Evolutionary conservation across 75 land plant genomes (phyloP).

Genomic region (Pseudotsuga menziesii): DNA sequence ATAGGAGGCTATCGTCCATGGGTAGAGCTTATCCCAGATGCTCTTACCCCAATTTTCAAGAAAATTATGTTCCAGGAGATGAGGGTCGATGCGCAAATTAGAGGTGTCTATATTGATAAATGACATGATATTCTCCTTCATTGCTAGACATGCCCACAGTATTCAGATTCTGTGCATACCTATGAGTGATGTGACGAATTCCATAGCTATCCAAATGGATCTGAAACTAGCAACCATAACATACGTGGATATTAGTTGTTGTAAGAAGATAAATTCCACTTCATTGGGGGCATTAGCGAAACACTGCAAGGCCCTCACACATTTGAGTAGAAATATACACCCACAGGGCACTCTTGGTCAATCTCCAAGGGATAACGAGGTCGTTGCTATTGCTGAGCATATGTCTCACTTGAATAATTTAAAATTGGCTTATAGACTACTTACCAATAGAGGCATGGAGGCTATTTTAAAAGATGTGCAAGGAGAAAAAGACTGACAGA

Average conservation of each 20-base stretch:
- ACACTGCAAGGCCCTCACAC: slow-evolving; percentile 45
- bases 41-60: too few species aligned
- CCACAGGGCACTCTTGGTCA: slow-evolving; percentile 37
- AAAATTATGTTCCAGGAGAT: too few species aligned
- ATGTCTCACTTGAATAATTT: slow-evolving; percentile 76
- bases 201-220: slow-evolving; percentile 45
- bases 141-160: slow-evolving; percentile 29
- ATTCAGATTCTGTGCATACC: slow-evolving; percentile 52
- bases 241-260: slow-evolving; percentile 62
- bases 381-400: slow-evolving; percentile 59
- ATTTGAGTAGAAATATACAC: slow-evolving; percentile 50
- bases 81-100: slow-evolving; percentile 44
- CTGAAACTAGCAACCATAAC: slow-evolving; percentile 42
- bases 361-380: slow-evolving; percentile 58
- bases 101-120: slow-evolving; percentile 29
- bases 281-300: slow-evolving; percentile 64
- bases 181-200: slow-evolving; percentile 56
- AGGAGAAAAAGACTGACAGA: too few species aligned
- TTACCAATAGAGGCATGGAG: slow-evolving; percentile 38
- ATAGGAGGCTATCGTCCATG: too few species aligned
- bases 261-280: slow-evolving; percentile 39
- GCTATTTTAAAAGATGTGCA: slow-evolving; percentile 49
- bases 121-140: slow-evolving; percentile 35
- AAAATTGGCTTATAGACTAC: slow-evolving; percentile 60
- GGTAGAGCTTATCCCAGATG: too few species aligned